Base-by-base conservation (phyloP, 257 asterid species). In the Ajuga chamaepitys region DNA sequence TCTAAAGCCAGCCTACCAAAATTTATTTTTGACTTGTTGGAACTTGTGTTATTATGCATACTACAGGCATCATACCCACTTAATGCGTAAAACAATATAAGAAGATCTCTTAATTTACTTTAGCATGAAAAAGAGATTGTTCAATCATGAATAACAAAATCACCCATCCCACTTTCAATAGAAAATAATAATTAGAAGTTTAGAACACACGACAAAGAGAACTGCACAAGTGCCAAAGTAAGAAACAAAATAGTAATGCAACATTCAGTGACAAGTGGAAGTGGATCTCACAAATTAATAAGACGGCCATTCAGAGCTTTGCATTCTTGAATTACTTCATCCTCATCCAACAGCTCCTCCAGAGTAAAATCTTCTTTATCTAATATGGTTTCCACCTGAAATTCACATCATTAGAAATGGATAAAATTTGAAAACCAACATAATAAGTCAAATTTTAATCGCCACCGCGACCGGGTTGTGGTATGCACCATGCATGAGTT, bases 281-380 rank as follows among this genome's bases (percentile, higher is more conserved):
- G 30, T 25, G 64, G 38, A 70, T 54, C 88, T 78, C 81, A 92
- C 98, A 81, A 89, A 79, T 82, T 89, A 35, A 87, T 85, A 62
- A 92, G 95, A 28, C 95, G 97, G 46, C 95, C 91, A 75, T 92
- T 92, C 63, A 92, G 89, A 67, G 97, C 88, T 82, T 85, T 92
- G 84, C 95, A 89, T 76, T 92, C 98, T 83, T 92, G 98, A 78
- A 89, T 89, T 79, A 89, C 83, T 66, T 92, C 98, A 68, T 92
- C 97, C 83, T 92, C 98, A 14, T 89, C 98, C 84, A 92, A 68
- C 73, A 89, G 86, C 75, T 92, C 98, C 72, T 85, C 93, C 76
- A 89, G 60, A 3, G 95, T 82, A 56, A 83, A 85, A 50, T 75
- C 82, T 48, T 89, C 96, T 72, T 87, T 92, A 63, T 92, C 98